Evolutionary conservation across 345 rosid species (phyloP).

Genomic region (Arabidopsis thaliana): DNA sequence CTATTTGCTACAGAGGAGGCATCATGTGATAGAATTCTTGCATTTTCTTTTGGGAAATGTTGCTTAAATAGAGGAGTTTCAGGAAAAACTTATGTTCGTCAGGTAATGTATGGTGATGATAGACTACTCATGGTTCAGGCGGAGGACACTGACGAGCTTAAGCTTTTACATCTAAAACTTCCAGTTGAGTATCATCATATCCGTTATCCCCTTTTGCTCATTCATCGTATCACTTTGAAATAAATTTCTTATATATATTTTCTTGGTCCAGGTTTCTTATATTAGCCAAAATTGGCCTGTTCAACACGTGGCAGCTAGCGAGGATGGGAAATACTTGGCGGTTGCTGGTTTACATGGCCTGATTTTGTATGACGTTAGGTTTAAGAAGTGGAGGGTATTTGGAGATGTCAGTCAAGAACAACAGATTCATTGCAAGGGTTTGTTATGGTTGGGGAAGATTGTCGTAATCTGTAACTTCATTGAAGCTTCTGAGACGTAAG

Average conservation of each 20-base stretch:
- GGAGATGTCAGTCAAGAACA: slow-evolving; percentile 98
- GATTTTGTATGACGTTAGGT: slow-evolving; percentile 79
- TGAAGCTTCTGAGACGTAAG: slow-evolving; percentile 82
- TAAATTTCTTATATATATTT: slow-evolving; percentile 35
- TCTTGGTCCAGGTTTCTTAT: slow-evolving; percentile 73
- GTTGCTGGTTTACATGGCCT: slow-evolving; percentile 97
- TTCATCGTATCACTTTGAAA: slow-evolving; percentile 41
- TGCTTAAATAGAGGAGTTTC: slow-evolving; percentile 95
- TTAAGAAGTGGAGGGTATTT: slow-evolving; percentile 93
- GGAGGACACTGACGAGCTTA: slow-evolving; percentile 91
- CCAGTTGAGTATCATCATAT: slow-evolving; percentile 66
- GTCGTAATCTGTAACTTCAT: slow-evolving; percentile 92
- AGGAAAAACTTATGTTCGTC: slow-evolving; percentile 89
- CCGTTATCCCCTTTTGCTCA: slow-evolving; percentile 29
- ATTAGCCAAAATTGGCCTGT: slow-evolving; percentile 99
- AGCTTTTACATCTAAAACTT: slow-evolving; percentile 87
- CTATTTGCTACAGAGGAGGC: slow-evolving; percentile 91
- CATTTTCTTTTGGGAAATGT: slow-evolving; percentile 95
- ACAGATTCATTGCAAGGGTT: slow-evolving; percentile 90
- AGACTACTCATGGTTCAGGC: slow-evolving; percentile 96
- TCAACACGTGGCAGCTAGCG: slow-evolving; percentile 97
- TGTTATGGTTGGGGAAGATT: slow-evolving; percentile 94
- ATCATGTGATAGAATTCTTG: slow-evolving; percentile 80
- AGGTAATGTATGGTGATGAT: slow-evolving; percentile 95
- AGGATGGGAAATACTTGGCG: slow-evolving; percentile 93